These are phyloP conservation scores for Corymbia citriodora DNA, from an alignment of 441 rosid species.

Conservation along the genomic window DNA sequence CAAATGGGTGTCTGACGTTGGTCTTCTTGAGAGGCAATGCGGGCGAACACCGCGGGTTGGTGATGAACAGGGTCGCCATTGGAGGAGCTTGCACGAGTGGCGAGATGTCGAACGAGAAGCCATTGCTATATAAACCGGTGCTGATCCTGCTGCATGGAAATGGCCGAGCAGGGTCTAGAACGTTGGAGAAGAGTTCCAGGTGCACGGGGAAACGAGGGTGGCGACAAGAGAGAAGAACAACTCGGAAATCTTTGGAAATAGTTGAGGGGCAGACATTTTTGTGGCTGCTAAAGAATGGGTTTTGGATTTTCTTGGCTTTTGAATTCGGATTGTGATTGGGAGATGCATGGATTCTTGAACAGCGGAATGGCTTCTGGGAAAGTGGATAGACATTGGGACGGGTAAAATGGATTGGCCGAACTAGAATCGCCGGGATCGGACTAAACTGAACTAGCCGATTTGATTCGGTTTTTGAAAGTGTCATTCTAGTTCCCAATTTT, in stretches of 20 bases:
- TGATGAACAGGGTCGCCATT: conserved; percentile 44
- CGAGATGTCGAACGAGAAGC: background rate
- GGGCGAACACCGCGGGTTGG: conserved; percentile 16
- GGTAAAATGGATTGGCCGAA: no score
- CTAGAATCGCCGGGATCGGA: no score
- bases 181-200: conserved; percentile 51
- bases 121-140: background rate
- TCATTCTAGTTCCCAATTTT: no score
- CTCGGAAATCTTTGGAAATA: background rate
- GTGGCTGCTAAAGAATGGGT: background rate
- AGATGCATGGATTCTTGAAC: background rate
- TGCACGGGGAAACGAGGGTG: conserved; percentile 8
- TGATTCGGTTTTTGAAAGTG: no score
- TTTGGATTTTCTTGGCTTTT: background rate
- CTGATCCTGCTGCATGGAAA: background rate
- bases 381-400: background rate
- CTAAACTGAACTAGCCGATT: no score
- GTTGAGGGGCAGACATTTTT: background rate
- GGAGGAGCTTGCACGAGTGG: background rate
- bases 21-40: conserved; percentile 8
- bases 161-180: conserved; percentile 38
- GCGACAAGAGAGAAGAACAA: conserved; percentile 11
- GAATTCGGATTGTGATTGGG: background rate
- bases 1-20: conserved; percentile 2
- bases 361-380: background rate